A percentile compares a stretch with the other conserved stretches of the same genome.
Evolutionary conservation across 139 green algal genomes (phyloP).

Genomic region (Chlorella sp.): DNA sequence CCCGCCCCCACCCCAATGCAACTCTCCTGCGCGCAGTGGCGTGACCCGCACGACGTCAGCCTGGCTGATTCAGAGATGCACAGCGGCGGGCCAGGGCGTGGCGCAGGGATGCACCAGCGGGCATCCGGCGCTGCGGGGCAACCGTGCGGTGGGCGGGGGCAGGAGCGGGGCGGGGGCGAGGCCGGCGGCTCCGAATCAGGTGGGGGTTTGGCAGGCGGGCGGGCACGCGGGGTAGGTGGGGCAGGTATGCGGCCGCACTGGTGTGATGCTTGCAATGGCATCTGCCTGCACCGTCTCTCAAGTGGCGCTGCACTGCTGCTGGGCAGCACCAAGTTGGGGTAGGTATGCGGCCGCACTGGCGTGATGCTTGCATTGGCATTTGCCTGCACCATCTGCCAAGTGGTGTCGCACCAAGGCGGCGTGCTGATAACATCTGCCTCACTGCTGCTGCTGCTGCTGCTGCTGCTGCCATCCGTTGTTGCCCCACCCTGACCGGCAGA

Average conservation of each 20-base stretch:
- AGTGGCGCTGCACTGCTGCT: no score
- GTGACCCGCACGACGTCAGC: neutral
- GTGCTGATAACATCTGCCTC: no score
- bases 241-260: neutral
- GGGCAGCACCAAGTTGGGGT: no score
- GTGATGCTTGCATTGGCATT: neutral
- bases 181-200: neutral
- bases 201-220: neutral
- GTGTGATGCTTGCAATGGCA: neutral
- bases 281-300: no score
- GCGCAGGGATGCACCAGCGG: no score
- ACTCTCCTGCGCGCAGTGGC: constrained; percentile 11
- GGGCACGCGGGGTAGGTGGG: neutral
- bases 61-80: neutral
- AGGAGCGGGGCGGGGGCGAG: neutral
- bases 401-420: no score
- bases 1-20: no score
- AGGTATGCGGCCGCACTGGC: neutral
- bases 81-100: neutral
- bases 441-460: no score
- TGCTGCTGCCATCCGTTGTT: no score
- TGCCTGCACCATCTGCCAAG: no score
- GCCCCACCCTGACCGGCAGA: no score
- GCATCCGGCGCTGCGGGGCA: neutral
- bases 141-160: neutral